Base-by-base conservation (phyloP, 2,329 filamentous ascomycete species). In the Paecilomyces formosus region DNA sequence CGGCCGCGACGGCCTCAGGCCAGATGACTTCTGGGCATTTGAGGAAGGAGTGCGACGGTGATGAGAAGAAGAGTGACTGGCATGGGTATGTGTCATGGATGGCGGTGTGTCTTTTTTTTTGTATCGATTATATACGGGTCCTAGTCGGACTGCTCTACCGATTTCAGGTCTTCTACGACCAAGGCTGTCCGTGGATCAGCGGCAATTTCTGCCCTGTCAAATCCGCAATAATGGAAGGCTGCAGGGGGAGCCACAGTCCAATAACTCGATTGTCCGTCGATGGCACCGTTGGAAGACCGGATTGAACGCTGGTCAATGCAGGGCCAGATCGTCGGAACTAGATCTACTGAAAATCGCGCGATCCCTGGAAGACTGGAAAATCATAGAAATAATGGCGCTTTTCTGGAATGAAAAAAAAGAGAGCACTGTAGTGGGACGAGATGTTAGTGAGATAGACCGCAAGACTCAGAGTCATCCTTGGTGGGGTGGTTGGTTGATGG, bases 1-100 rank as follows among this genome's bases (percentile, higher is more conserved):
- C 18, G 72, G 71, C 61, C 70, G 72, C 28, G 63, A 59, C 5
- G 66, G 56, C 60, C 67, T 74, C 53, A 66, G n/a, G 24, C 53
- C 13, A 35, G 59, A 33, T 31, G 33, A 33, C 59, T 73, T 74
- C 35, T 66, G 63, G 35, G 64, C 60, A 70, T 70, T 66, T 54
- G 72, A 63, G 60, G 66, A 72, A 63, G 65, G 64, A 52, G 67
- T 65, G 58, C 71, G 72, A 57, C 72, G 71, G 58, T 74, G 72
- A 56, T 55, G 57, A 31, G 58, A 55, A 55, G 49, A 54, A 21
- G 52, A 28, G 21, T 52, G 30, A 45, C 13, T 22, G 22, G 57
- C 61, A 63, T 58, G 62, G 60, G 35, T 60, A 68, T 73, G 71
- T 71, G 71, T 73, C 69, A 72, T 73, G 65, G 68, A 66, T 70